Evolutionary conservation across 139 green algal species (phyloP), one percentile per base, ranked within the genome.

Genomic region (Tetradesmus lagerheimii): DNA sequence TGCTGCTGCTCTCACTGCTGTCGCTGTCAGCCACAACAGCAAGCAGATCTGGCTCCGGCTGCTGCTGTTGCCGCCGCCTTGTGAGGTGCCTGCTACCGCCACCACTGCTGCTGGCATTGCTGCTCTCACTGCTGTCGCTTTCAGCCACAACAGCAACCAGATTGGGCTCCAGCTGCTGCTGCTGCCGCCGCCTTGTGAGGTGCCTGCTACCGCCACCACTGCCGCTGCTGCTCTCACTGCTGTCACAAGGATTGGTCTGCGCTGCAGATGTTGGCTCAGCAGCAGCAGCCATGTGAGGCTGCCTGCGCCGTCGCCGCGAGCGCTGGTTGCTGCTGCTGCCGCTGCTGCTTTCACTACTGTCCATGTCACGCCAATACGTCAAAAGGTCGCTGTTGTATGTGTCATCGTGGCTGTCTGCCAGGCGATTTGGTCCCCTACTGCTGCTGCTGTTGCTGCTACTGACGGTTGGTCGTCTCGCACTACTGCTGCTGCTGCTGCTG

Each of bases 1-100:
- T 79, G 76, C 47, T 90, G 74, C 76, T 79, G 74, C 47, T 85
- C 71, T 5, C 71, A 23, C 4, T 41, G 71, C 71, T 41, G 31
- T 79, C 20, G 1, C 23, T 37, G n/a, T 79, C 14, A 37, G 2
- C 9, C 71, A 20, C 31, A 5, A 1, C n/a, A 4, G 31, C 71
- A 37, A 23, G 8, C 31, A 23, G n/a, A 23, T 27, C 14, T 0
- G 9, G 71, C 16, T 27, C 16, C 64, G 16, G 6, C 16, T 14
- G 29, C 71, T 79, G 71, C 29, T 35, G 71, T 23, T 4, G n/a
- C n/a, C 29, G 71, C 71, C 25, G 71, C 31, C 29, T n/a, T 37
- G n/a, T 29, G n/a, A n/a, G 71, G n/a, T 25, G 71, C 6, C 71
- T 75, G 14, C 27, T 75, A 16, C 64, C 5, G 14, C 64, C 5